A percentile compares a stretch with the other conserved stretches of the same genome.
phyloP scores from a whole-genome alignment of 179 eudicot species.

The Beta macrorhiza region DNA sequence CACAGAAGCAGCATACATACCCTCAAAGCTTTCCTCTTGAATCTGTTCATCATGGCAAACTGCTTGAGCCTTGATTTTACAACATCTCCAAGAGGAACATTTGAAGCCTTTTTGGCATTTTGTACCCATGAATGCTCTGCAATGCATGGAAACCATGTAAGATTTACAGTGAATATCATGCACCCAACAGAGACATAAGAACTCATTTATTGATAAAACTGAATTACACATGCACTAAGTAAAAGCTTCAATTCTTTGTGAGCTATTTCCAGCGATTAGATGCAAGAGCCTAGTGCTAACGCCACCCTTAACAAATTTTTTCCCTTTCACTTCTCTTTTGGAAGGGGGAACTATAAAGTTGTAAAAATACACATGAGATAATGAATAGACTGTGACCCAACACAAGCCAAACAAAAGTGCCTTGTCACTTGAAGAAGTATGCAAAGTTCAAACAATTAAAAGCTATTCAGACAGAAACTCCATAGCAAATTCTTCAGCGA shows the following conservation, averaged over 20 bases:
- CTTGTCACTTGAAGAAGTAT: not conserved
- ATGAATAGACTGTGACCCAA: not conserved
- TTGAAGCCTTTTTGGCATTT: conserved; percentile 92
- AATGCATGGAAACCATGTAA: conserved; percentile 11
- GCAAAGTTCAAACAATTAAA: not conserved
- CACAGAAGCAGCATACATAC: conserved; percentile 40
- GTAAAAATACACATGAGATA: not conserved
- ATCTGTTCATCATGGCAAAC: conserved; percentile 92
- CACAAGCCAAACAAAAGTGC: not conserved
- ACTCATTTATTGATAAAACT: not conserved
- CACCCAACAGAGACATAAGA: not conserved
- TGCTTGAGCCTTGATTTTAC: conserved; percentile 90
- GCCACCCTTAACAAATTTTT: not conserved
- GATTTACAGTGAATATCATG: conserved; percentile 7
- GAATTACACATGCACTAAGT: not conserved
- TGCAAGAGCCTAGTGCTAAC: not conserved
- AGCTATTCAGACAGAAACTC: not conserved
- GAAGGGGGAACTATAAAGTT: not conserved
- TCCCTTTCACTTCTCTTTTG: not conserved
- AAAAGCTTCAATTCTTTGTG: not conserved
- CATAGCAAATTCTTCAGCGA: not conserved
- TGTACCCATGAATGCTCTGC: conserved; percentile 88
- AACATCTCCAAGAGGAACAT: conserved; percentile 89
- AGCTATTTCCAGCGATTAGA: not conserved
- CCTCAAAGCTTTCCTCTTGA: conserved; percentile 90